A percentile compares a stretch with the other conserved stretches of the same genome.
Evolutionary conservation across 345 rosid genomes (phyloP).

Genomic region (Lagerstroemia speciosa): DNA sequence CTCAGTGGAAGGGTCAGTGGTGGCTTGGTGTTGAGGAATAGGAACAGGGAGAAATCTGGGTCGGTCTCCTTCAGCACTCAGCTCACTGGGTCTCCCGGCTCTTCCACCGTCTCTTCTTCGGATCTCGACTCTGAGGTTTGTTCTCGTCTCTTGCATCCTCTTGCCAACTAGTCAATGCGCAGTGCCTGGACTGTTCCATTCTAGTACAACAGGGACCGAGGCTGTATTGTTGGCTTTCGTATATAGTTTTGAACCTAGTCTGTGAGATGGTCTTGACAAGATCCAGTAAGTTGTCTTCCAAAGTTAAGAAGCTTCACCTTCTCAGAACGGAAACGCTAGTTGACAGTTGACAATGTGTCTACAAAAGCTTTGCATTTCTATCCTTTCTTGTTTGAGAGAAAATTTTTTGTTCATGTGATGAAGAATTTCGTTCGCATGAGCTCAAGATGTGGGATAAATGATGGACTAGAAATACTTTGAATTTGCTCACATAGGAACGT

Average conservation of each 20-base stretch:
- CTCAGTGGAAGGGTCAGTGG: slow-evolving; percentile 71
- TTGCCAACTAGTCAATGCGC: neutral
- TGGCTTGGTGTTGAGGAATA: slow-evolving; percentile 33
- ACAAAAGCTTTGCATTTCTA: neutral
- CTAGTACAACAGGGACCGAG: neutral
- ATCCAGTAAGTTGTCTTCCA: neutral
- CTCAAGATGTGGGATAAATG: too few relatives aligned
- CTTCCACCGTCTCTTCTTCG: slow-evolving; percentile 41
- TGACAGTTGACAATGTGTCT: neutral
- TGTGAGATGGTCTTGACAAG: neutral
- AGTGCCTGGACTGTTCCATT: neutral
- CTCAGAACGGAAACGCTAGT: neutral
- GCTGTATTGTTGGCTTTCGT: neutral
- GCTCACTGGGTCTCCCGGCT: slow-evolving; percentile 45
- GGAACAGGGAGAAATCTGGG: slow-evolving; percentile 39
- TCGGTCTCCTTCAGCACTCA: slow-evolving; percentile 65
- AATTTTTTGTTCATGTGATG: neutral
- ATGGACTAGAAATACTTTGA: too few relatives aligned
- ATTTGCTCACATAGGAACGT: neutral
- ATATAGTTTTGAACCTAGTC: neutral
- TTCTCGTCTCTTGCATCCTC: neutral
- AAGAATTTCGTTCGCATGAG: too few relatives aligned
- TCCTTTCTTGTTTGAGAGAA: neutral
- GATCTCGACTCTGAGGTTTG: slow-evolving; percentile 74
- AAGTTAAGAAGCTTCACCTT: neutral